Base-by-base conservation (phyloP, 2,329 filamentous ascomycete species). In the Neospermospora avenae region DNA sequence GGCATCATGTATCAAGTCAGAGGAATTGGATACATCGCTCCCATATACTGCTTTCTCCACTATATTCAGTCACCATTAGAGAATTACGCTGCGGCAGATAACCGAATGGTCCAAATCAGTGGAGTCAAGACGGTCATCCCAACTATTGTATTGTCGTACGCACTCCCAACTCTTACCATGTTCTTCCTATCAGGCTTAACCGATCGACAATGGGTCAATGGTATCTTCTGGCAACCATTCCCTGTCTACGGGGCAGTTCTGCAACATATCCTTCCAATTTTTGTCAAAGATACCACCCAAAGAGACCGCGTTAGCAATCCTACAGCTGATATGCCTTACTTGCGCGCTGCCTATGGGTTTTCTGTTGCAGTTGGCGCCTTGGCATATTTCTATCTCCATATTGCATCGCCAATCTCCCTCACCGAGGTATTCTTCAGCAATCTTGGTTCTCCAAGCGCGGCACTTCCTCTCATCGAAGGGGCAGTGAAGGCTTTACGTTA, bases 171-270 rank as follows among this genome's bases (percentile, higher is more conserved):
- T 0, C 45, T 71, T 2, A 60, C 64, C 22, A 71, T 69, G 67
- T 65, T 68, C 35, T 53, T 44, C 6, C 61, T 60, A 1, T 51
- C 63, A 20, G 45, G 39, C 18, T 51, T 68, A 13, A 55, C 61
- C n/a, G 67, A 53, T n/a, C 63, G 63, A 7, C 69, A 72, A 60
- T 67, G 62, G 60, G 57, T 72, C 24, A 71, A 70, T 46, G 68
- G 65, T 2, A 24, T 66, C 13, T 63, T 70, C 39, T 82, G 80
- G 78, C 79, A 82, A 63, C 71, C 75, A 7, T 72, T 70, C 54
- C 71, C 71, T 4, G 44, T 72, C 4, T 69, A 61, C n/a, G 64
- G 57, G 11, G 34, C 65, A 25, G 48, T 68, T 56, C 35, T 59
- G 18, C 61, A 68, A 61, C 54, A 63, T 25, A 14, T 68, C 6